Conservation (phyloP, 768 basidiomycete species). For the Tubosaeta sp. region DNA sequence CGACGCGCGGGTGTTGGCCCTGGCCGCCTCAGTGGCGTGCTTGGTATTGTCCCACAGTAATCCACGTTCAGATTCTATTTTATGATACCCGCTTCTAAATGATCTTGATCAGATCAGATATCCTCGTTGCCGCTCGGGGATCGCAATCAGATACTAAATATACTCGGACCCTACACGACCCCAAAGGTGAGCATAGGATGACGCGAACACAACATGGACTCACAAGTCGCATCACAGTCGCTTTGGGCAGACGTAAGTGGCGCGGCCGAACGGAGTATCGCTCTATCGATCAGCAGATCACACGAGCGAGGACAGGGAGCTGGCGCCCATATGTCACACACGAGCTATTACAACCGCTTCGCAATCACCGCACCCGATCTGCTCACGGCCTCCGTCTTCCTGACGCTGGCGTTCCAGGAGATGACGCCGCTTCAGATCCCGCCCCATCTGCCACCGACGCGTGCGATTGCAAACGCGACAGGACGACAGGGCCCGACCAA, state of each 20-base stretch:
- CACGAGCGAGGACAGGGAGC: slow-evolving; percentile 17
- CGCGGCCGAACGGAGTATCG: slow-evolving; percentile 12
- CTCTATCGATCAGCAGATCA: slow-evolving; percentile 20
- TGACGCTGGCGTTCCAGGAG: slow-evolving; percentile 52
- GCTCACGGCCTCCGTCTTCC: slow-evolving; percentile 43
- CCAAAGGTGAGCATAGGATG: slow-evolving; percentile 25
- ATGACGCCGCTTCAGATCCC: slow-evolving; percentile 41
- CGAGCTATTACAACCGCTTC: slow-evolving; percentile 20
- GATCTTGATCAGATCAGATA: slow-evolving; percentile 35
- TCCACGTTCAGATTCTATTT: slow-evolving; percentile 23
- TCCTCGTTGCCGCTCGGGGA: slow-evolving; percentile 33
- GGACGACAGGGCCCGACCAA: slow-evolving; percentile 49
- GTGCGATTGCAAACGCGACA: slow-evolving; percentile 40
- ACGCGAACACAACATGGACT: neutral
- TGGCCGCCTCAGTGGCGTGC: slow-evolving; percentile 32
- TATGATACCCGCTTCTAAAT: slow-evolving; percentile 22
- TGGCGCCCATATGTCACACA: slow-evolving; percentile 8
- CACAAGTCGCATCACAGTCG: slow-evolving; percentile 22
- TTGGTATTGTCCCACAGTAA: slow-evolving; percentile 36
- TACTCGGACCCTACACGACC: slow-evolving; percentile 40
- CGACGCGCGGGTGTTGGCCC: slow-evolving; percentile 14
- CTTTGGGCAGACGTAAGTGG: slow-evolving; percentile 25
- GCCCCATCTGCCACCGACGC: slow-evolving; percentile 47
- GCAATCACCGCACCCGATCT: slow-evolving; percentile 34
- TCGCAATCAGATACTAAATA: slow-evolving; percentile 38